These are phyloP conservation scores for Botrytis sinoallii DNA, from an alignment of 2,329 filamentous ascomycete genomes.

Conservation along the genomic window DNA sequence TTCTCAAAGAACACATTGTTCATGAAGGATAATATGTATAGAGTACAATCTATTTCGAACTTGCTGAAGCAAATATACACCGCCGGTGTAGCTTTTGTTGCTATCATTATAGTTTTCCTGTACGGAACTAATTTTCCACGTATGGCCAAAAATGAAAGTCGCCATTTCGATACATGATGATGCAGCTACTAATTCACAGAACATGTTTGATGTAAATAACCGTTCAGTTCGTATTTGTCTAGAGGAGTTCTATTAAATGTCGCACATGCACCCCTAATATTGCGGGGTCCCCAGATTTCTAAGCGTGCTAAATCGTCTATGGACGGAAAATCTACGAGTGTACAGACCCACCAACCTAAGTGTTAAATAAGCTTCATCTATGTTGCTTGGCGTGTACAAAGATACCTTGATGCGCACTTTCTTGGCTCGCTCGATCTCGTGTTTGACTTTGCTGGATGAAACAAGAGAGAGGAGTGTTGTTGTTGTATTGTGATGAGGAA, in stretches of 20 bases:
- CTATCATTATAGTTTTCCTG: neutral
- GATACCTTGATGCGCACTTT: neutral
- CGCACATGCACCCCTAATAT: neutral
- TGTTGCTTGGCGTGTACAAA: slow-evolving; percentile 14
- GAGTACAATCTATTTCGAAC: neutral
- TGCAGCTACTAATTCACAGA: neutral
- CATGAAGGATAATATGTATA: neutral
- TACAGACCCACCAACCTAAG: neutral
- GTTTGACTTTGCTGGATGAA: neutral
- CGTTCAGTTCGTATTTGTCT: neutral
- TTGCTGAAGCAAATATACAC: neutral
- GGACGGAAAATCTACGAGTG: slow-evolving; percentile 13
- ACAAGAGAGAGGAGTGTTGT: neutral
- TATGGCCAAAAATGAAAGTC: neutral
- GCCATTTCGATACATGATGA: neutral
- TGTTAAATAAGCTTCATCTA: slow-evolving; percentile 6
- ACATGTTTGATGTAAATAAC: neutral
- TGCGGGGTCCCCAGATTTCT: slow-evolving; percentile 14
- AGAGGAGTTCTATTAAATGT: neutral
- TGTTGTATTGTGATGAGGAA: neutral
- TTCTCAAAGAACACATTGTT: neutral
- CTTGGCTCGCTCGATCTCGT: neutral
- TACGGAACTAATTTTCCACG: slow-evolving; percentile 1
- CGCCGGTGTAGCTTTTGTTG: neutral
- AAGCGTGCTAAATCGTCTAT: neutral